A percentile compares a stretch with the other conserved stretches of the same genome.
Conservation (phyloP, 2,329 filamentous ascomycete species). For the Blastomyces emzantsi region DNA sequence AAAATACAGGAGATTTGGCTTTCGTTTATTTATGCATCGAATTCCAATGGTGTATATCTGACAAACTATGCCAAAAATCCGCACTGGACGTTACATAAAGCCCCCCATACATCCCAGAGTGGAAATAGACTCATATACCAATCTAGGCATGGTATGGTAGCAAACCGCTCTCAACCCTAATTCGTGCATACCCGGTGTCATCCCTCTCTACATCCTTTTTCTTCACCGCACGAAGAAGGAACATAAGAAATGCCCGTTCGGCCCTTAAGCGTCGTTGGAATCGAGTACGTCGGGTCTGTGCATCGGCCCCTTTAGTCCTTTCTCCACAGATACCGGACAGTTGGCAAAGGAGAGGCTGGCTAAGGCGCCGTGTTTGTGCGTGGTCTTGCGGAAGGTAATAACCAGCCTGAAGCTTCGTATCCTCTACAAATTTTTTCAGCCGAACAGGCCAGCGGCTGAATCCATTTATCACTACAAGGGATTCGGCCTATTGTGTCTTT, state of each 20-base stretch:
- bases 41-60: not conserved
- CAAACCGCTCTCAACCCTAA: not conserved
- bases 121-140: constrained; percentile 3
- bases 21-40: not conserved
- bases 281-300: not conserved
- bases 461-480: not conserved
- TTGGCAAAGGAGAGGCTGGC: not conserved
- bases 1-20: not conserved
- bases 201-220: not conserved
- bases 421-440: not conserved
- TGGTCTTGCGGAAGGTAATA: not conserved
- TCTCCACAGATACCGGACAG: not conserved
- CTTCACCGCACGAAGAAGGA: not conserved
- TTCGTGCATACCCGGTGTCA: not conserved
- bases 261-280: not conserved
- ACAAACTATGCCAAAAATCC: not conserved
- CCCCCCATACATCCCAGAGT: not conserved
- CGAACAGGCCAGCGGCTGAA: not conserved
- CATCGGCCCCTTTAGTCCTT: not conserved
- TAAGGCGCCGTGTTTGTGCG: not conserved
- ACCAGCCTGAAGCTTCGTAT: too few relatives aligned
- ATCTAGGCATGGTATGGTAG: not conserved
- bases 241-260: not conserved
- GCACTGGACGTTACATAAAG: not conserved
- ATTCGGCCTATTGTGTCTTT: not conserved